A percentile compares a stretch with the other conserved stretches of the same genome.
phyloP scores from a whole-genome alignment of 148 eudicot genomes.

The Agrostemma githago region DNA sequence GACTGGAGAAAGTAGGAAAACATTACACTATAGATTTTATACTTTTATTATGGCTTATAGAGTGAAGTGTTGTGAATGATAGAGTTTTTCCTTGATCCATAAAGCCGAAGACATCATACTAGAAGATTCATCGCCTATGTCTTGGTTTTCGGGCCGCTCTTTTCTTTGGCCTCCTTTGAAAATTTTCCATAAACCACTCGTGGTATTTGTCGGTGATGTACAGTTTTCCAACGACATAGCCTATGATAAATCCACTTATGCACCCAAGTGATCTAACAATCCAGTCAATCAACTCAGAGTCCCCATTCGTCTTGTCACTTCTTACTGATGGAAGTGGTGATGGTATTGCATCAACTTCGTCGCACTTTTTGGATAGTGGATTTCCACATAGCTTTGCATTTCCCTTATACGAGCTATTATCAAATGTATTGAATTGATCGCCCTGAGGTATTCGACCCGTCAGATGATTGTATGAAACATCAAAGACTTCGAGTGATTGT shows the following conservation, averaged over 20 bases:
- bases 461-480: slow-evolving; percentile 23
- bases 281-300: slow-evolving; percentile 19
- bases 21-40: no score
- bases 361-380: slow-evolving; percentile 19
- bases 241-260: slow-evolving; percentile 23
- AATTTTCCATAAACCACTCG: no score
- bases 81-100: no score
- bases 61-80: neutral
- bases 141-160: no score
- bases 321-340: neutral
- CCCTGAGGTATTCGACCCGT: no score
- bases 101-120: no score
- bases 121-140: no score
- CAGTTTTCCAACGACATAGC: slow-evolving; percentile 7
- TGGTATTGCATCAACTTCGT: neutral
- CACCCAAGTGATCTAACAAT: slow-evolving; percentile 24
- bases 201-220: no score
- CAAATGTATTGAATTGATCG: slow-evolving; percentile 1
- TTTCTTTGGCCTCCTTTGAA: no score
- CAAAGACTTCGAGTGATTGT: slow-evolving; percentile 26
- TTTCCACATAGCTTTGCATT: slow-evolving; percentile 10
- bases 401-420: slow-evolving; percentile 25
- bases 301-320: neutral
- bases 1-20: no score
- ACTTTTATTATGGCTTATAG: no score